These are phyloP conservation scores for Ustanciosporium gigantosporum DNA, from an alignment of 1,284 basidiomycete species.

Conservation along the genomic window DNA sequence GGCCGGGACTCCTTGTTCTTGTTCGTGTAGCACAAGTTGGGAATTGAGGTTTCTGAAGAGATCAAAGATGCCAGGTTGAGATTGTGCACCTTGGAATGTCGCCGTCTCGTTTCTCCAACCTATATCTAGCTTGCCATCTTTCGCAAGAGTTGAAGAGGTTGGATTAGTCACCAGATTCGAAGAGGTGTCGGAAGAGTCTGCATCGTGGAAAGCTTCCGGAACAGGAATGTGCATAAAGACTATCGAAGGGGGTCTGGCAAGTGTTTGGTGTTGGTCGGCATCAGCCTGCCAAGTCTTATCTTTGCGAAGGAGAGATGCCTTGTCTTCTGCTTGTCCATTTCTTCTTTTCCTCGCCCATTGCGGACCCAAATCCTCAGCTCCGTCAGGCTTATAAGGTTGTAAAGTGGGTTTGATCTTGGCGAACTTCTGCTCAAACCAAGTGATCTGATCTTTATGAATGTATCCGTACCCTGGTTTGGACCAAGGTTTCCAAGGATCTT, in stretches of 20 bases:
- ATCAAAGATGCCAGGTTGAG: conserved; percentile 52
- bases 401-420: conserved; percentile 7
- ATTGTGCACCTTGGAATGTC: conserved; percentile 36
- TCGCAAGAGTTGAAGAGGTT: conserved; percentile 3
- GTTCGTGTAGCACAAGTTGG: neutral
- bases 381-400: conserved; percentile 44
- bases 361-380: conserved; percentile 22
- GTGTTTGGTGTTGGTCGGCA: conserved; percentile 6
- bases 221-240: conserved; percentile 59
- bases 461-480: conserved; percentile 46
- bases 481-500: conserved; percentile 36
- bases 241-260: conserved; percentile 43
- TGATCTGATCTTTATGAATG: conserved; percentile 48
- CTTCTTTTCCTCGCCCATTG: neutral
- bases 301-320: neutral
- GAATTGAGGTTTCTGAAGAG: conserved; percentile 18
- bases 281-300: conserved; percentile 21
- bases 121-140: conserved; percentile 10
- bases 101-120: conserved; percentile 41
- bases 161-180: neutral
- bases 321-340: neutral
- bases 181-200: conserved; percentile 3
- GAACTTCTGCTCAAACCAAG: conserved; percentile 41
- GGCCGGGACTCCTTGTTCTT: neutral
- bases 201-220: conserved; percentile 49